Conservation (phyloP, 345 rosid genomes). For the Orychophragmus violaceus region DNA sequence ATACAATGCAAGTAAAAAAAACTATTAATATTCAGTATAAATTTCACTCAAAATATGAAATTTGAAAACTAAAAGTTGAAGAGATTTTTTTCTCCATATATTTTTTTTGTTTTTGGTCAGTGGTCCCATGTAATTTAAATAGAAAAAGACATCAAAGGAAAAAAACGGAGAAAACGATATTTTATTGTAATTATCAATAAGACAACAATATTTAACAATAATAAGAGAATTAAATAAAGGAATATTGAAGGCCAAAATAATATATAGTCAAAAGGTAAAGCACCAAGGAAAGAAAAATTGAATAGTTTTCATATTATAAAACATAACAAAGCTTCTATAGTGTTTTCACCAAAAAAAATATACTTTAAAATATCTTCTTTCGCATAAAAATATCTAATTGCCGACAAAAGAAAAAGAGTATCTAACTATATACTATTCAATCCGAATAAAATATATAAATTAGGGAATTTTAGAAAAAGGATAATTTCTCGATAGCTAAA, state of each 20-base stretch:
- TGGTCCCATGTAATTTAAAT: constrained; percentile 7
- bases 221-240: background rate
- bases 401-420: background rate
- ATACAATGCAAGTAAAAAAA: background rate
- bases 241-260: background rate
- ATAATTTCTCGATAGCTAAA: too few relatives aligned
- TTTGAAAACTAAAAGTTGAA: background rate
- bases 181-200: background rate
- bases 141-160: background rate
- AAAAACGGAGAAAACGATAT: background rate
- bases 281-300: background rate
- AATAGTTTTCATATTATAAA: background rate
- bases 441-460: background rate
- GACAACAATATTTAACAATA: background rate
- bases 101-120: background rate
- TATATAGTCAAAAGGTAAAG: background rate
- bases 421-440: background rate
- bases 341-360: background rate
- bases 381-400: constrained; percentile 8
- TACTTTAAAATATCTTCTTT: constrained; percentile 4
- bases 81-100: background rate
- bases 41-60: background rate
- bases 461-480: too few relatives aligned
- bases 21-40: background rate
- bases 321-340: background rate